These are phyloP conservation scores for Camellia sinensis DNA, from an alignment of 148 eudicot genomes.

Conservation along the genomic window DNA sequence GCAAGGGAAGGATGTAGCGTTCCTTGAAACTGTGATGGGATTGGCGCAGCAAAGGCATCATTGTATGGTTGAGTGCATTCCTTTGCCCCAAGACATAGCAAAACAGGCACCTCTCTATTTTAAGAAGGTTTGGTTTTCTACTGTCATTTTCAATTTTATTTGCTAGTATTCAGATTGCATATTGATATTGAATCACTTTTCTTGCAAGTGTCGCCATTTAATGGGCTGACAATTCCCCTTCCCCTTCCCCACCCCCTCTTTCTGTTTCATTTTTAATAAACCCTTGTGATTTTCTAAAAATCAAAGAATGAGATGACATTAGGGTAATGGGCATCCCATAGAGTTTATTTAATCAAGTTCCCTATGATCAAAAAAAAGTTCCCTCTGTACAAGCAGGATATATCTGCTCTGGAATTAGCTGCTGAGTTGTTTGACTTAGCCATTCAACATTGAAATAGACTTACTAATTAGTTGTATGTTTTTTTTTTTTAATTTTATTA, in stretches of 20 bases:
- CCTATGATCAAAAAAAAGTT: not conserved
- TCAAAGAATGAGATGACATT: not conserved
- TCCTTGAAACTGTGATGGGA: slow-evolving; percentile 87
- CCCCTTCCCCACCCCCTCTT: not conserved
- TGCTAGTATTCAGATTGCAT: not conserved
- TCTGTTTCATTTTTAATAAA: not conserved
- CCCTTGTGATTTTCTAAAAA: not conserved
- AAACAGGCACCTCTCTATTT: slow-evolving; percentile 86
- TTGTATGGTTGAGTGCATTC: slow-evolving; percentile 93
- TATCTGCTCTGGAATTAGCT: not conserved
- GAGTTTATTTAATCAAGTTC: not conserved
- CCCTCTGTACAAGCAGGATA: not conserved
- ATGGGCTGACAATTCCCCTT: not conserved
- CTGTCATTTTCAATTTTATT: not conserved
- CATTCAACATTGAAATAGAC: no score
- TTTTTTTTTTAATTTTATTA: no score
- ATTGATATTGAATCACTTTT: not conserved
- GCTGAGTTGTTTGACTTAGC: no score
- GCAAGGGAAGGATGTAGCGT: slow-evolving; percentile 84
- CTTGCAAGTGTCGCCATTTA: not conserved
- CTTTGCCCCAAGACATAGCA: slow-evolving; percentile 64
- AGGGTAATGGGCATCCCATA: not conserved
- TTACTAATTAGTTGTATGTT: no score
- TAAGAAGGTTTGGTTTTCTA: slow-evolving; percentile 56
- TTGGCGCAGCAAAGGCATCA: slow-evolving; percentile 81